Evolutionary conservation across 2,329 filamentous ascomycete genomes (phyloP).

Genomic region (Cladophialophora exuberans): DNA sequence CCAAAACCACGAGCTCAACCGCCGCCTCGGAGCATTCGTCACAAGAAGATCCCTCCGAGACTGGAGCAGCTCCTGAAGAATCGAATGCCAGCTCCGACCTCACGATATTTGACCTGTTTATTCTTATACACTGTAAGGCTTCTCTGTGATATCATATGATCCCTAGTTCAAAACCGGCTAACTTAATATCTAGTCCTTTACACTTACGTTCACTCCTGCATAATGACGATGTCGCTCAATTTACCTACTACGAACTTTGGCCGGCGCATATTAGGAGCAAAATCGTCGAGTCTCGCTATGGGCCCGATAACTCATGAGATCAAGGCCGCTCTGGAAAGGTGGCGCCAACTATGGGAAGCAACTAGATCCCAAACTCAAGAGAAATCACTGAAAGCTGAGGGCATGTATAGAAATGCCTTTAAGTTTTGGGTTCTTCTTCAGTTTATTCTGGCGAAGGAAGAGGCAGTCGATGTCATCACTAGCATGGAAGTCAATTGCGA

Average conservation of each 20-base stretch:
- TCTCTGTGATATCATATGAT: neutral
- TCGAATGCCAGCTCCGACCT: constrained; percentile 28
- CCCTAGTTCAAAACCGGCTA: neutral
- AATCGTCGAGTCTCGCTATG: neutral
- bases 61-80: constrained; percentile 14
- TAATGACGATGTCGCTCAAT: constrained; percentile 41
- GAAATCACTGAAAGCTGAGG: constrained; percentile 45
- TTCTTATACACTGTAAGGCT: constrained; percentile 46
- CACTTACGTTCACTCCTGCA: constrained; percentile 45
- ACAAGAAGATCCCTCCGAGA: neutral
- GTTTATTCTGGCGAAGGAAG: constrained; percentile 46
- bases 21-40: constrained; percentile 10
- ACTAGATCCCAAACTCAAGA: constrained; percentile 38
- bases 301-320: constrained; percentile 34
- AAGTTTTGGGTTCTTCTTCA: constrained; percentile 49
- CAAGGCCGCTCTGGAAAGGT: constrained; percentile 41
- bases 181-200: constrained; percentile 40
- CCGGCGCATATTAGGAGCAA: constrained; percentile 6
- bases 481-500: constrained; percentile 50
- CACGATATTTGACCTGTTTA: constrained; percentile 46
- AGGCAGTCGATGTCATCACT: constrained; percentile 48
- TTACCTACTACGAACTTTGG: constrained; percentile 33
- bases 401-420: constrained; percentile 47
- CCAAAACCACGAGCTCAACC: constrained; percentile 20
- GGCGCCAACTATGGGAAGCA: constrained; percentile 44